Evolutionary conservation across 2,329 filamentous ascomycete genomes (phyloP).

Genomic region (Monilinia fructigena): DNA sequence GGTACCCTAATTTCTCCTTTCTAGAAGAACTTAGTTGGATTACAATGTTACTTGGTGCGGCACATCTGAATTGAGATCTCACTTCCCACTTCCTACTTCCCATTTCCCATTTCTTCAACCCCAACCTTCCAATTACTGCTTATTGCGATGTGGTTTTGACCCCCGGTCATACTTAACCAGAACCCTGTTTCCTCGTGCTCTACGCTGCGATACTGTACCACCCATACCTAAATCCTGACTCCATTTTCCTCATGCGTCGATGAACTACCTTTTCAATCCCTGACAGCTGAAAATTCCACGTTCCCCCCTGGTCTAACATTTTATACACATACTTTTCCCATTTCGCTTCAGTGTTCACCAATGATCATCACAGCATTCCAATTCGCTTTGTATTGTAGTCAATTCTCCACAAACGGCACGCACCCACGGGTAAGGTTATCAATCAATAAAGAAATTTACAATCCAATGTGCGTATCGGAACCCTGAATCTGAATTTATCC

Average conservation of each 20-base stretch:
- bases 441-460: not conserved
- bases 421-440: constrained; percentile 3
- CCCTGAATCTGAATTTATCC: constrained; percentile 1
- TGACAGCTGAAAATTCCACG: constrained; percentile 22
- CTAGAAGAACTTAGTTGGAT: constrained; percentile 6
- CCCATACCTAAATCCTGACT: not conserved
- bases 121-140: constrained; percentile 9
- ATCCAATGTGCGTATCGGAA: not conserved
- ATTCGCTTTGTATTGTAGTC: not conserved
- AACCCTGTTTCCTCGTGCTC: constrained; percentile 22
- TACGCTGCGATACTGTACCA: constrained; percentile 14
- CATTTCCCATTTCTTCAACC: not conserved
- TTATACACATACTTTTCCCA: not conserved
- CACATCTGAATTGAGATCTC: constrained; percentile 19
- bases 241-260: constrained; percentile 5
- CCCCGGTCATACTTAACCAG: not conserved
- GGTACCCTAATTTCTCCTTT: constrained; percentile 8
- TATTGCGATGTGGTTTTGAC: not conserved
- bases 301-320: not conserved
- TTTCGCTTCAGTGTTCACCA: not conserved
- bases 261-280: not conserved
- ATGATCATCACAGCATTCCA: not conserved
- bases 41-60: constrained; percentile 17
- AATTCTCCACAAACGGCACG: constrained; percentile 21
- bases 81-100: not conserved